phyloP scores from a whole-genome alignment of 176 grass and related monocot genomes.

The Aechmea fasciata region DNA sequence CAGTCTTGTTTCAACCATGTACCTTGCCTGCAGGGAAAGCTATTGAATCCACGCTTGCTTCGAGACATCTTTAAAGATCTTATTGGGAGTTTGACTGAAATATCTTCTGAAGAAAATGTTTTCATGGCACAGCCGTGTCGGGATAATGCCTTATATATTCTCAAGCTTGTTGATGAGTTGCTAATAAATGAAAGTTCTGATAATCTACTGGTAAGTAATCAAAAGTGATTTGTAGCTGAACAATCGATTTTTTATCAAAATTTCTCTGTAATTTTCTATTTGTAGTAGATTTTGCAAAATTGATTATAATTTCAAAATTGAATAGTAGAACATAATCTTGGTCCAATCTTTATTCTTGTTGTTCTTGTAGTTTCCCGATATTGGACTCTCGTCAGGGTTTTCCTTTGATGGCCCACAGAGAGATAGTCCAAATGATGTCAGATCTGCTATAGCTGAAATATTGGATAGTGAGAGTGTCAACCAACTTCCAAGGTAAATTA shows the following conservation, averaged over 20 bases:
- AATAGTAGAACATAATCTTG: background rate
- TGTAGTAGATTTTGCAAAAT: no score
- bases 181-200: slow-evolving; percentile 59
- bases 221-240: slow-evolving; percentile 6
- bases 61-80: slow-evolving; percentile 77
- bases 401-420: slow-evolving; percentile 34
- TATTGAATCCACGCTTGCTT: slow-evolving; percentile 35
- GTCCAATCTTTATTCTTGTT: slow-evolving; percentile 10
- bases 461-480: slow-evolving; percentile 39
- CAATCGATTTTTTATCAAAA: no score
- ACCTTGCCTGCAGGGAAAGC: slow-evolving; percentile 34
- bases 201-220: slow-evolving; percentile 62
- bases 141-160: slow-evolving; percentile 77
- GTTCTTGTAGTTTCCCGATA: slow-evolving; percentile 39
- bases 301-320: no score
- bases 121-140: slow-evolving; percentile 71
- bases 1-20: slow-evolving; percentile 14
- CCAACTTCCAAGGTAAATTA: slow-evolving; percentile 57
- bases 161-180: slow-evolving; percentile 80
- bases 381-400: slow-evolving; percentile 35
- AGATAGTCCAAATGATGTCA: slow-evolving; percentile 40
- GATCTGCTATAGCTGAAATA: slow-evolving; percentile 44
- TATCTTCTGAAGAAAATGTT: slow-evolving; percentile 66
- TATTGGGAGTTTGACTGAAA: slow-evolving; percentile 47
- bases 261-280: no score